Base-by-base conservation (phyloP, 352 stramenopile genomes). In the Pythium chondricola region DNA sequence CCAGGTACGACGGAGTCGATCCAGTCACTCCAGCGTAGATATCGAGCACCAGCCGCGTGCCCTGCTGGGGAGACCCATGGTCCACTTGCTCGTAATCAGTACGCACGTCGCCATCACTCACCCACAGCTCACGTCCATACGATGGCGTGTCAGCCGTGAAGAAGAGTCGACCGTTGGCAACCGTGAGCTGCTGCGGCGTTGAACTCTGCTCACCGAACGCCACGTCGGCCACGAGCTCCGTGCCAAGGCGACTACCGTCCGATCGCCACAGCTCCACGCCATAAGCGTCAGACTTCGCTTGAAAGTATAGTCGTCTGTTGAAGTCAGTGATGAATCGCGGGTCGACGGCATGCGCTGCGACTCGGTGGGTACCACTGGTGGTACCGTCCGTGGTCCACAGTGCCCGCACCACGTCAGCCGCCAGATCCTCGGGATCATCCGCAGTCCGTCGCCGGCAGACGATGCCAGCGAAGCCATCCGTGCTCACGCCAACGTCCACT, bases 341-440 rank as follows among this genome's bases (percentile, higher is more conserved):
- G 7, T 65, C 16, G 55, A 63, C 20, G 43, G 39, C 2, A 37
- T 35, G 7, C 54, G 58, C 2, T 14, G 55, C 56, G 13, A 96
- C 58, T 16, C 83, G 81, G 3, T 47, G 38, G 6, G 84, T 95
- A 3, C 82, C 80, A 17, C 61, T 55, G 10, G 58, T 18, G 14
- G 68, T 93, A 16, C 87, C 87, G 58, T 97, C 86, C 0, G 84
- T 92, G 11, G 56, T 41, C 88, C 88, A 97, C 6, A 97, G 67
- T 7, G 33, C 24, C 26, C 75, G 52, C 53, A 29, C 48, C 30
- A 21, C 57, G 37, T 32, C 44, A 38, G 16, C 30, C 24, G 13
- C 6, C 3, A 47, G 42, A 35, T 11, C 35, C 39, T 48, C 30
- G 13, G 18, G 11, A 31, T 46, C 46, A 7, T 33, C 31, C 4